Conservation (phyloP, 345 rosid species). For the Hibiscus trionum region DNA sequence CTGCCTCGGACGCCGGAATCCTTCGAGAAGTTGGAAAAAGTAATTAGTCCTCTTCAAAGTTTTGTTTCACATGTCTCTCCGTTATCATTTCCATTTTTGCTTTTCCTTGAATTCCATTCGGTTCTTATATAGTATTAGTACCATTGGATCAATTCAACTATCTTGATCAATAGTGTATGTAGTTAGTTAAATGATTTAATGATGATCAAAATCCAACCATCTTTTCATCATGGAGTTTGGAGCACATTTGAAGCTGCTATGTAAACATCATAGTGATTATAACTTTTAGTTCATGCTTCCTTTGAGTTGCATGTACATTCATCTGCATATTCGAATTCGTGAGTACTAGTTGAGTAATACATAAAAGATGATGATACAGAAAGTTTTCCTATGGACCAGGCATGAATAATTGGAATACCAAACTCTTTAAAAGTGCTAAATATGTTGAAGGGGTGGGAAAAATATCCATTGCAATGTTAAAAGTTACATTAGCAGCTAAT, state of each 20-base stretch:
- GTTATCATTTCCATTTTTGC: background rate
- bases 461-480: background rate
- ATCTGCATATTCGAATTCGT: background rate
- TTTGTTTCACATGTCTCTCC: background rate
- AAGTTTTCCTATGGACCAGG: background rate
- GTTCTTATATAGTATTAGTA: background rate
- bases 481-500: background rate
- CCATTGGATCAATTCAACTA: background rate
- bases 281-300: background rate
- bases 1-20: slow-evolving; percentile 68
- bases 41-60: slow-evolving; percentile 12
- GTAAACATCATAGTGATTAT: background rate
- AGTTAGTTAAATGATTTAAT: background rate
- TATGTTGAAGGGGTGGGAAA: background rate
- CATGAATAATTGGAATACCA: background rate
- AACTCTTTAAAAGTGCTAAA: background rate
- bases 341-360: background rate
- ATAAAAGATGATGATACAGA: background rate
- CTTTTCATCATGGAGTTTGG: background rate
- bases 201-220: background rate
- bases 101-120: background rate
- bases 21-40: slow-evolving; percentile 77
- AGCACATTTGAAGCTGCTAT: background rate
- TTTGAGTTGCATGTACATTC: background rate
- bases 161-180: background rate